Conservation (phyloP, 306 rosid genomes). For the Glycine latifolia region DNA sequence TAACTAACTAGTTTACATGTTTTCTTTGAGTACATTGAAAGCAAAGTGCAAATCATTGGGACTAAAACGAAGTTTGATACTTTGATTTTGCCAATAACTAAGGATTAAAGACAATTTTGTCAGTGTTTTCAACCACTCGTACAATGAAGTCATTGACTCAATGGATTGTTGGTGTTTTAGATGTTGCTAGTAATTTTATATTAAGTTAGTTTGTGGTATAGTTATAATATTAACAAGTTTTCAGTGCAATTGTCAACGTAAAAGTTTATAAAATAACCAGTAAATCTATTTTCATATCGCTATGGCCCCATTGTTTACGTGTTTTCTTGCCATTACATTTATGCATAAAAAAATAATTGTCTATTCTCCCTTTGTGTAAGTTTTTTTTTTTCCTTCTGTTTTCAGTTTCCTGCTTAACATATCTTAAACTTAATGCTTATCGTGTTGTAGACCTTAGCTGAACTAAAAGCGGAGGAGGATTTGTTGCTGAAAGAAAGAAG, state of each 20-base stretch:
- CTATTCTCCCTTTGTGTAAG: not conserved
- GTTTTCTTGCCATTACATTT: not conserved
- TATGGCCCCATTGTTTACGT: not conserved
- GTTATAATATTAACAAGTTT: not conserved
- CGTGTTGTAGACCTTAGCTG: conserved; percentile 74
- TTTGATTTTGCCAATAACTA: conserved; percentile 20
- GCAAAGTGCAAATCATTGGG: conserved; percentile 36
- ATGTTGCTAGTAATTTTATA: conserved; percentile 20
- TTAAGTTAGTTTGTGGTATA: not conserved
- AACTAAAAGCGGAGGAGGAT: conserved; percentile 84
- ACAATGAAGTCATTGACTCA: not conserved
- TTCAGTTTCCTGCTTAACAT: conserved; percentile 30
- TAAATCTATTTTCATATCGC: not conserved
- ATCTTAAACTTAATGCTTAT: conserved; percentile 21
- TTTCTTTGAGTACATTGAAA: conserved; percentile 10
- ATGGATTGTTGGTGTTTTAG: not conserved
- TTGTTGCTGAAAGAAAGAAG: conserved; percentile 71
- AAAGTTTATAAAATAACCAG: conserved; percentile 9
- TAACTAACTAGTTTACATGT: not conserved
- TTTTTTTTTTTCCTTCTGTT: not conserved
- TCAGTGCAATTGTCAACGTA: not conserved
- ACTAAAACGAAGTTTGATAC: not conserved
- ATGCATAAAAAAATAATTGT: conserved; percentile 7
- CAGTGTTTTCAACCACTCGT: not conserved
- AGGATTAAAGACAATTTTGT: conserved; percentile 3